Base-by-base conservation (phyloP, 345 rosid genomes). In the Linum lewisii region DNA sequence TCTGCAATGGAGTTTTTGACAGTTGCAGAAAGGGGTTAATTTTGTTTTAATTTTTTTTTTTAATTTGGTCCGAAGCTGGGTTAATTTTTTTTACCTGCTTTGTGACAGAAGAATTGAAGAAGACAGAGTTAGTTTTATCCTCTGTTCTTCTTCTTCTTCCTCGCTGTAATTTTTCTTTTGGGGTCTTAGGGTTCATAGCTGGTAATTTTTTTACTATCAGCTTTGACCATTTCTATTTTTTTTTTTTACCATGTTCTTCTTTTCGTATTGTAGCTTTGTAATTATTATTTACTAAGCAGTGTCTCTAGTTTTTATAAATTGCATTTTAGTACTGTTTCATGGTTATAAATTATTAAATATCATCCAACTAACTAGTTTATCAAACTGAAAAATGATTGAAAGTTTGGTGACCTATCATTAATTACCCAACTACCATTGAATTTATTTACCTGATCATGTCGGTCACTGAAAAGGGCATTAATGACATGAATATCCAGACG, bases 1-100 rank as follows among this genome's bases (percentile, higher is more conserved):
- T 82, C 81, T 82, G 74, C 83, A 69, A 73, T 82, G 74, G 69
- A 76, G 63, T 66, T 80, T 86, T 84, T 59, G 68, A 55, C 77
- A 74, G 69, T 82, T 82, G 86, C 75, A 67, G 90, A 72, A 74
- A 55, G 18, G 47, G 16, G 14, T 4, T 7, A 16, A 42, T 8
- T 29, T 29, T 1, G 5, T 29, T 29, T 29, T n/a, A n/a, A n/a
- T n/a, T 29, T 29, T 29, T 4, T 8, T 29, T 29, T 29, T 29
- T 29, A 1, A 11, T 42, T 11, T 42, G 47, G 47, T 42, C 47
- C 47, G 34, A 42, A 42, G 47, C 13, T 42, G 47, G 47, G 47
- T 42, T 42, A 42, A 42, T 42, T 42, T 42, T 42, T 42, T 42
- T 42, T 16, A 42, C 47, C 47, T 16, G 47, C 47, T 42, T 29